These are phyloP conservation scores for Amphirosellinia nigrospora DNA, from an alignment of 495 filamentous ascomycete genomes.

Conservation along the genomic window DNA sequence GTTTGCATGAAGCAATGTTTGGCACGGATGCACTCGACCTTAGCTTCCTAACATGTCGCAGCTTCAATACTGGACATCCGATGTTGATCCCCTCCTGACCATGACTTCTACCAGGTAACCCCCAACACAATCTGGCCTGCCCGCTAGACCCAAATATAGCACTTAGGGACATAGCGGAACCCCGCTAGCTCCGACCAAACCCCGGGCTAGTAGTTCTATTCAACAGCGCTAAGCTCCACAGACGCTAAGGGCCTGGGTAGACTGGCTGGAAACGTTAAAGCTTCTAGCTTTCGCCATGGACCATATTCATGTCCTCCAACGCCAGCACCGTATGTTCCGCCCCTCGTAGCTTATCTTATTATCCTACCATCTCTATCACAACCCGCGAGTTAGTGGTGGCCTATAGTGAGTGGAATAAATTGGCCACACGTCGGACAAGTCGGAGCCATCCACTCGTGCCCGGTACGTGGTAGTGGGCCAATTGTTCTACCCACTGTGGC, in stretches of 20 bases:
- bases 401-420: not conserved
- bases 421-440: not conserved
- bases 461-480: not conserved
- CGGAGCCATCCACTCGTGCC: not conserved
- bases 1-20: no score
- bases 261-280: no score
- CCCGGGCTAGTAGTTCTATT: not conserved
- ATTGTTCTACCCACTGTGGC: conserved; percentile 6
- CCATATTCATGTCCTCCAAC: not conserved
- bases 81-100: not conserved
- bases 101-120: not conserved
- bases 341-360: not conserved
- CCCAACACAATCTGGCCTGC: not conserved
- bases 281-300: not conserved
- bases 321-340: not conserved
- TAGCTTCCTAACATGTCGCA: not conserved
- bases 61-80: not conserved
- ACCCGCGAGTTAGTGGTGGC: not conserved
- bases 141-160: not conserved
- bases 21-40: no score
- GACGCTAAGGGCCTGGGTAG: not conserved
- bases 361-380: not conserved
- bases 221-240: not conserved
- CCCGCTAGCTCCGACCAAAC: not conserved
- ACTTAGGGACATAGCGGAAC: not conserved